Evolutionary conservation across 2,329 filamentous ascomycete genomes (phyloP), one percentile per base, ranked within the genome.

Genomic region (Colletotrichum sojae): DNA sequence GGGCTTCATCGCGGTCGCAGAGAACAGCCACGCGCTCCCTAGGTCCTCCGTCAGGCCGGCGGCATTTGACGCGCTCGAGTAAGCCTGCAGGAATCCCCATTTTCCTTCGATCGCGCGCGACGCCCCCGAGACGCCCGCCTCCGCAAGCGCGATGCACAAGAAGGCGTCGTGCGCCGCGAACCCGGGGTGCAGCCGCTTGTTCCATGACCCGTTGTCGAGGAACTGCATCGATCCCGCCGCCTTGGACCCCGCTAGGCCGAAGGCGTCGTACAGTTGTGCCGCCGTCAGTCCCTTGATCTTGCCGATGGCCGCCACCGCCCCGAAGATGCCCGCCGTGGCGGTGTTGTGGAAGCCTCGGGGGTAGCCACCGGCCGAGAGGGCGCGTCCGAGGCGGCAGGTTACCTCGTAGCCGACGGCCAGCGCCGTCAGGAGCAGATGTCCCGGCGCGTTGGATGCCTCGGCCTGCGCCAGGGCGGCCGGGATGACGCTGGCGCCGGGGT

Each of bases 401-500:
- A 75, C 70, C 65, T 77, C 75, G 55, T 76, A 77, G 15, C 73
- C 76, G 4, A 76, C 74, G 12, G 75, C 74, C 5, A 74, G 55
- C 22, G 62, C 70, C 5, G 64, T 52, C 18, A 71, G 70, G 0
- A 71, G 71, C 4, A 43, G n/a, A 8, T 16, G 36, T 2, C 58
- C 58, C 9, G 63, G 25, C 5, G 63, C 39, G 27, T 20, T 25
- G 3, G 61, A 62, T 18, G 62, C 56, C 57, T 73, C 70, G 22
- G 72, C 74, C 63, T 76, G 71, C 71, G 6, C 57, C 9, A 77
- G 63, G 8, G 79, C 78, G 2, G 79, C 80, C 0, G 80, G 77
- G 8, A 81, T 80, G 16, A 80, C 75, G 0, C 81, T 81, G 0
- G 81, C 78, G 31, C 82, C 82, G 0, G 81, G 77, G 69, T 84